phyloP scores from a whole-genome alignment of 1,284 basidiomycete species.

The Rhodotorula sp. region DNA sequence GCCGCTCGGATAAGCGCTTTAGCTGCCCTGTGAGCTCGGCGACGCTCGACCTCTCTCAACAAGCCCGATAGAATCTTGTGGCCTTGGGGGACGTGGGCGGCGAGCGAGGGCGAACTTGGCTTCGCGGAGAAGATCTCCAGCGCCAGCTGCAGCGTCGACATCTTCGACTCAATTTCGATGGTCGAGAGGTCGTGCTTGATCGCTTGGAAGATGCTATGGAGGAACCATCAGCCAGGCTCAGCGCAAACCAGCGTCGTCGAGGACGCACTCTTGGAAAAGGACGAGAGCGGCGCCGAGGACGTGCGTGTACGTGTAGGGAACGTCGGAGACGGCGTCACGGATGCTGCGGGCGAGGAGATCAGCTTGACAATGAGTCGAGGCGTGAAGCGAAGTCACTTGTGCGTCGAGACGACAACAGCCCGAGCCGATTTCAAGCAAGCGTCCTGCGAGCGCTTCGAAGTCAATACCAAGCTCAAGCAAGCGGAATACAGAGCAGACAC shows the following conservation, averaged over 20 bases:
- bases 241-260: background rate
- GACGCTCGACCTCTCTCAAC: constrained; percentile 37
- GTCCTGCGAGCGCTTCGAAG: constrained; percentile 7
- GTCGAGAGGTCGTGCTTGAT: constrained; percentile 38
- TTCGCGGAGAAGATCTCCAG: constrained; percentile 36
- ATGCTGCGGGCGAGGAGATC: too few relatives aligned
- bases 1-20: constrained; percentile 29
- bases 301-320: constrained; percentile 39
- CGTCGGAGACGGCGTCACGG: constrained; percentile 30
- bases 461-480: background rate
- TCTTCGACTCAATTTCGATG: constrained; percentile 35
- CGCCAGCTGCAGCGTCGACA: constrained; percentile 33
- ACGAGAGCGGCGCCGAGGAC: constrained; percentile 37
- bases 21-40: constrained; percentile 26
- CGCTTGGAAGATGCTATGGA: constrained; percentile 35
- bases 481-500: too few relatives aligned
- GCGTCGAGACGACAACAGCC: constrained; percentile 36
- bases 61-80: constrained; percentile 33
- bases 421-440: constrained; percentile 39
- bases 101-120: constrained; percentile 21
- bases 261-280: constrained; percentile 36
- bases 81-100: constrained; percentile 29
- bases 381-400: constrained; percentile 29
- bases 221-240: too few relatives aligned
- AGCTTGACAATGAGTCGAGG: too few relatives aligned